Evolutionary conservation across 2,329 filamentous ascomycete genomes (phyloP).

Genomic region (Hirsutella rhossiliensis): DNA sequence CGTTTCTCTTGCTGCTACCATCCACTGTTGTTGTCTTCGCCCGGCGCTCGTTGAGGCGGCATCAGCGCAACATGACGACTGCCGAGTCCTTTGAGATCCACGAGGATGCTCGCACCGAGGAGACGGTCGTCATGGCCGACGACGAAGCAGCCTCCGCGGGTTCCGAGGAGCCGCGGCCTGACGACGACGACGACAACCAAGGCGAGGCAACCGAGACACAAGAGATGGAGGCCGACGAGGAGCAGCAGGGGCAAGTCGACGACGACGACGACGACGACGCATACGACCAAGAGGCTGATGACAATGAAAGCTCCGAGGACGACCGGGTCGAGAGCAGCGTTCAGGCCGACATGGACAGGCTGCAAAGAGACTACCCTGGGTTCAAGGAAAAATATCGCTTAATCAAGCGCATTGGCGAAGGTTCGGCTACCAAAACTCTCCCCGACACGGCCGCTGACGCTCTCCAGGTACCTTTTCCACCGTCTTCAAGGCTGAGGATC

Average conservation of each 20-base stretch:
- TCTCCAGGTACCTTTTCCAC: conserved; percentile 88
- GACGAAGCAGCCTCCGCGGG: conserved; percentile 10
- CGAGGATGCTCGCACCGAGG: conserved; percentile 36
- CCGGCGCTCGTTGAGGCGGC: no score
- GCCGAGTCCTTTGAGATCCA: conserved; percentile 32
- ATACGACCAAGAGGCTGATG: conserved; percentile 19
- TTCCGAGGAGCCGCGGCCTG: conserved; percentile 10
- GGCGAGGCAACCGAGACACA: conserved; percentile 7
- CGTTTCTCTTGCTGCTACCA: no score
- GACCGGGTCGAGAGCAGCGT: conserved; percentile 56
- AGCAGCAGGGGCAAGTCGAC: conserved; percentile 11
- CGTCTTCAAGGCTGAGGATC: conserved; percentile 95
- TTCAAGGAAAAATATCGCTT: conserved; percentile 77
- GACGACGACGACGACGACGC: conserved; percentile 16
- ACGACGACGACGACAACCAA: conserved; percentile 21
- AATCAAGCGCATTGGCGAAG: conserved; percentile 95
- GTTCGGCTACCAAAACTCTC: conserved; percentile 29
- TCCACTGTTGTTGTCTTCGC: neutral
- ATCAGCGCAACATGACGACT: no score
- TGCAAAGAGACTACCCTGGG: conserved; percentile 71
- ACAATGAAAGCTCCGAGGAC: conserved; percentile 20
- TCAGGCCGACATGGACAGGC: conserved; percentile 74
- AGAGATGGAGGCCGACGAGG: conserved; percentile 15
- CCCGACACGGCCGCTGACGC: no score
- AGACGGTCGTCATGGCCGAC: conserved; percentile 37